Conservation (phyloP, 805 yeast species). For the Yamadazyma endophytica region DNA sequence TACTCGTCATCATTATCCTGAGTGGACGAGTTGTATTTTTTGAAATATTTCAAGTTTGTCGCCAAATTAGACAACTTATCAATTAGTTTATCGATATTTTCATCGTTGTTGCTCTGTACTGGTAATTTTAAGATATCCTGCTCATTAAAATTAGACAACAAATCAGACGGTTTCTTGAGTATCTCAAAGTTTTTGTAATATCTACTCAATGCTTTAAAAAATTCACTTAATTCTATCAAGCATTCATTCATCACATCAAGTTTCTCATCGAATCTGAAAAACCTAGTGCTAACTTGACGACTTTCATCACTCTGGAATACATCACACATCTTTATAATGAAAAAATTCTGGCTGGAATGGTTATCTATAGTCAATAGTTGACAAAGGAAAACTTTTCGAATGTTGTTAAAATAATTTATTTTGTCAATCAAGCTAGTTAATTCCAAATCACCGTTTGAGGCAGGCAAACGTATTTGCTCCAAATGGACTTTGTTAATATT, state of each 20-base stretch:
- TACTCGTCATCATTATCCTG: slow-evolving; percentile 27
- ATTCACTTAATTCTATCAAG: too few relatives aligned
- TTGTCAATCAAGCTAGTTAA: slow-evolving; percentile 3
- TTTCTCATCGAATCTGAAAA: too few relatives aligned
- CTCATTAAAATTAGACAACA: slow-evolving; percentile 2
- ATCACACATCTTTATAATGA: slow-evolving; percentile 24
- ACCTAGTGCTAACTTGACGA: too few relatives aligned
- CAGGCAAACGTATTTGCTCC: slow-evolving; percentile 7
- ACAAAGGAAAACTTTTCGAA: slow-evolving; percentile 34
- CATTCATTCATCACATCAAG: too few relatives aligned
- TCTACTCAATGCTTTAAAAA: slow-evolving; percentile 15
- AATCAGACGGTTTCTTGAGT: slow-evolving; percentile 14
- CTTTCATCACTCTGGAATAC: too few relatives aligned
- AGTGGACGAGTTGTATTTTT: slow-evolving; percentile 33
- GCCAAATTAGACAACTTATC: slow-evolving; percentile 27
- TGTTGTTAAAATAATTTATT: slow-evolving; percentile 27
- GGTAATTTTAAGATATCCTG: slow-evolving; percentile 3
- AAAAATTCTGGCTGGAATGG: slow-evolving; percentile 23
- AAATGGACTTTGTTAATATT: slow-evolving; percentile 29
- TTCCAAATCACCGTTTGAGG: slow-evolving; percentile 8
- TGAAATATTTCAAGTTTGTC: slow-evolving; percentile 32
- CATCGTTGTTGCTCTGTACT: slow-evolving; percentile 2
- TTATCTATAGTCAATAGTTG: slow-evolving; percentile 36
- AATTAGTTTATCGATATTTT: slow-evolving; percentile 22
- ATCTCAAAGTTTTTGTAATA: slow-evolving; percentile 23